Base-by-base conservation (phyloP, 1,284 basidiomycete genomes). In the Trichosporon inkin region DNA sequence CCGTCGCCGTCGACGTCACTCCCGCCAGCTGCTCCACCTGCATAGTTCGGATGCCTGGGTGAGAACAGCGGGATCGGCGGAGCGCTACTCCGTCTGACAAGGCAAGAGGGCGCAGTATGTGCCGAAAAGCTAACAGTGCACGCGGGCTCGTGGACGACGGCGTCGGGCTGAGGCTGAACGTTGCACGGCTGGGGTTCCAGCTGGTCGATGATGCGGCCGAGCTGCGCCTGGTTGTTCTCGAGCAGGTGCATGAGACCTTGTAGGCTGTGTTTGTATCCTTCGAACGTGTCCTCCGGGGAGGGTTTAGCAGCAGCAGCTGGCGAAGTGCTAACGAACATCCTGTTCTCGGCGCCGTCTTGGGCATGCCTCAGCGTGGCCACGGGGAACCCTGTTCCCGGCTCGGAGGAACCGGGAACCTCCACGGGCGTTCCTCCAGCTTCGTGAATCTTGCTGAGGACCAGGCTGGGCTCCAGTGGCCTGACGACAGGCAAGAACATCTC, bases 191-290 rank as follows among this genome's bases (percentile, higher is more conserved):
- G 44, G 28, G 49, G 41, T 17, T 58, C 58, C 32, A 74, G 64
- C 38, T 63, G 57, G 55, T 75, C 73, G 38, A 75, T 62, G 35
- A 72, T 66, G 3, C 53, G 35, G 8, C 62, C 68, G 7, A 73
- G 62, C 24, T 61, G 65, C 2, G 54, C 38, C 28, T 65, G 66
- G 47, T 73, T 67, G 55, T 71, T 61, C 41, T 73, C 70, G n/a
- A 68, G 66, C 2, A 72, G 61, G 54, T 69, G 65, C 20, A 73
- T 60, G 13, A 75, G 60, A 7, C 64, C 60, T 16, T 68, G 62
- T 11, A 75, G 57, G 4, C 68, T 71, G 34, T 66, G 52, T 6
- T 64, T 54, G 58, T 72, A 72, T 10, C 61, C 40, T 16, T 65
- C 56, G 51, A 60, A 68, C 1, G 61, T 35, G 3, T 37, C 24